Percentiles rank a stretch among this genome's conserved stretches.
Conservation (phyloP, 2,329 filamentous ascomycete genomes). For the Neonectria coccinea region DNA sequence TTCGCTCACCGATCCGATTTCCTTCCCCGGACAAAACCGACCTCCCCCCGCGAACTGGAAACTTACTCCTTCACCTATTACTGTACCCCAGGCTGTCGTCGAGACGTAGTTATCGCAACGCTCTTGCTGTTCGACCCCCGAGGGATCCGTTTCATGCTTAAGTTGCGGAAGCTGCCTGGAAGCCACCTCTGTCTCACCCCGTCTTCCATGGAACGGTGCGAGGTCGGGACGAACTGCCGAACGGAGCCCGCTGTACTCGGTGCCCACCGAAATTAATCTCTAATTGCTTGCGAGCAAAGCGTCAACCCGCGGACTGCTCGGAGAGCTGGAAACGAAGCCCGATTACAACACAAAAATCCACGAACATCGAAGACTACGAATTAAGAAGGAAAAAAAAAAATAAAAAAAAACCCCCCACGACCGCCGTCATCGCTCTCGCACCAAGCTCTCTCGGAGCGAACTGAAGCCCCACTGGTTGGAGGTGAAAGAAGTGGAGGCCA, state of each 20-base stretch:
- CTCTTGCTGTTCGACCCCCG: background rate
- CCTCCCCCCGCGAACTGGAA: conserved; percentile 4
- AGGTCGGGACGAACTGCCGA: conserved; percentile 6
- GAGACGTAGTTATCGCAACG: background rate
- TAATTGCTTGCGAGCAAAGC: conserved; percentile 18
- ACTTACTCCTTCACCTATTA: conserved; percentile 2
- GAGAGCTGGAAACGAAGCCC: conserved; percentile 5
- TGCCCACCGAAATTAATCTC: conserved; percentile 24
- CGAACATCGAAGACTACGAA: background rate
- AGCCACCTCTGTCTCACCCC: conserved; percentile 22
- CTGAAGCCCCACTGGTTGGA: conserved; percentile 19
- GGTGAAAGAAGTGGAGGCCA: conserved; percentile 14
- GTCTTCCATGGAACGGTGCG: conserved; percentile 25
- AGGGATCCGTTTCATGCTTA: conserved; percentile 11
- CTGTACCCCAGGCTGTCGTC: conserved; percentile 7
- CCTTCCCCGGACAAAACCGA: conserved; percentile 14
- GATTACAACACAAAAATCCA: background rate
- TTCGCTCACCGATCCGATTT: conserved; percentile 22
- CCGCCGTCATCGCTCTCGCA: conserved; percentile 4
- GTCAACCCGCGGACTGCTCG: background rate
- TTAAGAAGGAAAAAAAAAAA: background rate
- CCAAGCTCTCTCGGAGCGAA: background rate
- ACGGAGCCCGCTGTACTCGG: conserved; percentile 1
- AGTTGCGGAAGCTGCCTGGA: conserved; percentile 8
- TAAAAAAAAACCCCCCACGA: background rate